phyloP scores from a whole-genome alignment of 1,284 basidiomycete genomes.

The Cryptococcus sp. region DNA sequence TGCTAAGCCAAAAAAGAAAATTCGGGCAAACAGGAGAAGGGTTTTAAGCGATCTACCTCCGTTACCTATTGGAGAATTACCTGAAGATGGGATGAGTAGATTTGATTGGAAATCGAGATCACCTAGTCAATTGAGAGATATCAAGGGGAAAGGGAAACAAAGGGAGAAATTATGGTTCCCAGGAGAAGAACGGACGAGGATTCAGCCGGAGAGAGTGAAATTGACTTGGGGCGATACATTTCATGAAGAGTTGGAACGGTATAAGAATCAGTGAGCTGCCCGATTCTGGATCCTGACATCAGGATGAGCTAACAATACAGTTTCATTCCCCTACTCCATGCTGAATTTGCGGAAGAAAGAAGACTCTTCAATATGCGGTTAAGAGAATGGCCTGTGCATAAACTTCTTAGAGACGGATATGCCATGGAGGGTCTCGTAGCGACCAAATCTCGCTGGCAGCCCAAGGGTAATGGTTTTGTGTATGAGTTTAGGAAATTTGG shows the following conservation, averaged over 20 bases:
- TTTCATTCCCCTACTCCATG: slow-evolving; percentile 59
- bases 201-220: slow-evolving; percentile 41
- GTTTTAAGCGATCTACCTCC: slow-evolving; percentile 7
- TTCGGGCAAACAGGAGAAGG: background rate
- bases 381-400: slow-evolving; percentile 59
- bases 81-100: slow-evolving; percentile 24
- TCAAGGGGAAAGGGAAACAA: background rate
- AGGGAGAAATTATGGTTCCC: slow-evolving; percentile 21
- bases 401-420: slow-evolving; percentile 61
- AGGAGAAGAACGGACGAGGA: slow-evolving; percentile 21
- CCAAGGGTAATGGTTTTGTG: slow-evolving; percentile 8
- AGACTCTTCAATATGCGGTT: slow-evolving; percentile 57
- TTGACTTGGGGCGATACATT: slow-evolving; percentile 47
- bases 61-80: slow-evolving; percentile 19
- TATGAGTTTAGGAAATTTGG: slow-evolving; percentile 57
- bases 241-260: slow-evolving; percentile 49
- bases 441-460: slow-evolving; percentile 6
- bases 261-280: slow-evolving; percentile 27
- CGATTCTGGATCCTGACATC: background rate
- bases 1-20: background rate
- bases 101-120: slow-evolving; percentile 34
- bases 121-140: background rate
- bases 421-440: background rate
- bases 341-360: slow-evolving; percentile 64
- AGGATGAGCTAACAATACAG: slow-evolving; percentile 42